phyloP scores from a whole-genome alignment of 495 filamentous ascomycete genomes.

The Hypoxylon cercidicola region DNA sequence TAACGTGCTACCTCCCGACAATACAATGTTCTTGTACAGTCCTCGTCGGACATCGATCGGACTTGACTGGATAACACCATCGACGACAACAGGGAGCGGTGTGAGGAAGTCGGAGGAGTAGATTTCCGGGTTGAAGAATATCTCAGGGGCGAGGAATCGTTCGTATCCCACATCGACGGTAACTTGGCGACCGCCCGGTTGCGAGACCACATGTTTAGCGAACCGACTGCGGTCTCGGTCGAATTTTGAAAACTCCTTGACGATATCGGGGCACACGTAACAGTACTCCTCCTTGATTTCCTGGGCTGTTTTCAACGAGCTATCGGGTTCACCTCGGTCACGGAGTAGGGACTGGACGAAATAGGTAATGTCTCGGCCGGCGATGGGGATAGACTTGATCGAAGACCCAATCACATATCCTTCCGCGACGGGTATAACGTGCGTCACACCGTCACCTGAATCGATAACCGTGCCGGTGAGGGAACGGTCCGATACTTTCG shows the following conservation, averaged over 20 bases:
- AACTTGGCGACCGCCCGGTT: slow-evolving; percentile 86
- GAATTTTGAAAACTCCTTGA: slow-evolving; percentile 94
- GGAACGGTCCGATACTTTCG: slow-evolving; percentile 96
- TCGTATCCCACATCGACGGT: slow-evolving; percentile 96
- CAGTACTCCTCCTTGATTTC: slow-evolving; percentile 98
- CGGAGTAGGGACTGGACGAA: slow-evolving; percentile 96
- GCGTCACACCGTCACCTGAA: slow-evolving; percentile 96
- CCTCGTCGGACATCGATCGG: slow-evolving; percentile 97
- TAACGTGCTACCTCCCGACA: slow-evolving; percentile 94
- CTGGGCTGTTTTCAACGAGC: slow-evolving; percentile 95
- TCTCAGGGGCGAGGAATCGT: slow-evolving; percentile 96
- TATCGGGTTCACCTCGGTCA: slow-evolving; percentile 96
- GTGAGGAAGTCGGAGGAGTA: slow-evolving; percentile 98
- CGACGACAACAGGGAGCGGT: slow-evolving; percentile 90
- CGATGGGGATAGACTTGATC: slow-evolving; percentile 98
- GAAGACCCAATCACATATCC: slow-evolving; percentile 98
- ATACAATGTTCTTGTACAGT: slow-evolving; percentile 99
- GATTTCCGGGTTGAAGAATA: slow-evolving; percentile 99
- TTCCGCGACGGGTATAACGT: slow-evolving; percentile 98
- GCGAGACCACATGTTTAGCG: slow-evolving; percentile 83
- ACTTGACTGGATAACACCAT: slow-evolving; percentile 95
- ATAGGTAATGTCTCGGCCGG: slow-evolving; percentile 96
- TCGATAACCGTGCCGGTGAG: slow-evolving; percentile 98
- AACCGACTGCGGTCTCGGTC: slow-evolving; percentile 92
- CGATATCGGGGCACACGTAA: slow-evolving; percentile 97